Evolutionary conservation across 1,284 basidiomycete species (phyloP).

Genomic region (Malassezia equina): DNA sequence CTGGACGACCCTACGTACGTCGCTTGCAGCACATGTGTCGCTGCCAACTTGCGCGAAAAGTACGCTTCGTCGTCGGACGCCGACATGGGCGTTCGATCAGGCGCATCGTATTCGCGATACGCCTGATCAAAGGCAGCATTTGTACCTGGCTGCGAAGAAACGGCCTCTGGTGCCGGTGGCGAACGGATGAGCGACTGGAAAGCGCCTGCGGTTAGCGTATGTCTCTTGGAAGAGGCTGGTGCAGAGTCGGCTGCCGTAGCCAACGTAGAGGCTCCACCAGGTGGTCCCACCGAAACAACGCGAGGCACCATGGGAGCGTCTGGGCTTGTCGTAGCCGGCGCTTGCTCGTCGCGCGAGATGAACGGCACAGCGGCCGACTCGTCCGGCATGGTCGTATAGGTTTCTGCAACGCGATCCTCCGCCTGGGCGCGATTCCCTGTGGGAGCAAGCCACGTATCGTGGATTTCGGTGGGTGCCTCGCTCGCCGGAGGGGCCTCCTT

Average conservation of each 20-base stretch:
- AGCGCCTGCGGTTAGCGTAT: neutral
- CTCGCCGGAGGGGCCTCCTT: neutral
- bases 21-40: neutral
- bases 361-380: neutral
- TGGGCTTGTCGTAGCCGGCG: too few relatives aligned
- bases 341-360: too few relatives aligned
- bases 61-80: neutral
- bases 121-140: constrained; percentile 1
- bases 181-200: neutral
- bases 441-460: neutral
- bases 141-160: too few relatives aligned
- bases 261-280: too few relatives aligned
- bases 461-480: neutral
- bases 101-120: neutral
- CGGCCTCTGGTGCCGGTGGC: neutral
- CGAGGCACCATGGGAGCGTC: too few relatives aligned
- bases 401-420: neutral
- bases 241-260: neutral
- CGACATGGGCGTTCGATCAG: neutral
- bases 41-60: neutral
- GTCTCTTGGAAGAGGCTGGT: neutral
- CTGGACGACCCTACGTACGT: neutral
- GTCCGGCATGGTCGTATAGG: neutral
- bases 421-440: neutral
- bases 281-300: too few relatives aligned